A percentile compares a stretch with the other conserved stretches of the same genome.
These are phyloP conservation scores for Pseudonitzschia pungens DNA, from an alignment of 108 stramenopile genomes.

Conservation along the genomic window DNA sequence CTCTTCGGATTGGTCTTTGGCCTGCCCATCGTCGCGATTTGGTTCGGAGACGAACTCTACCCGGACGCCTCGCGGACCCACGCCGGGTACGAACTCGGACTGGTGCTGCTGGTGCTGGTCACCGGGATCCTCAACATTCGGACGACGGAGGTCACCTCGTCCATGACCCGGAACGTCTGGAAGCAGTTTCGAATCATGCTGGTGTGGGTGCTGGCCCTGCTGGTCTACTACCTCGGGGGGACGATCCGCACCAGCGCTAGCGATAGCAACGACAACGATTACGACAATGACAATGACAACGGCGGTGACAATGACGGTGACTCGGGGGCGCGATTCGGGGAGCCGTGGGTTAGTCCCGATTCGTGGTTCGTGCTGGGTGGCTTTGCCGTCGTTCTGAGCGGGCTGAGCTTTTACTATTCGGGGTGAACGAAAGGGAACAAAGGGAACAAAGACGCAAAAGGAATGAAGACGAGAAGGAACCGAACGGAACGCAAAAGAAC, in stretches of 20 bases:
- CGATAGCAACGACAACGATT: no score
- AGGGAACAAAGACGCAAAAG: no score
- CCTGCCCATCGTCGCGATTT: constrained; percentile 21
- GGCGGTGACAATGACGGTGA: no score
- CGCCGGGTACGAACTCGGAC: constrained; percentile 12
- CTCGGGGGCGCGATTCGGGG: constrained; percentile 35
- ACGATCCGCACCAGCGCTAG: no score
- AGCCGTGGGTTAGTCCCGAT: constrained; percentile 38
- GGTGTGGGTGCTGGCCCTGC: constrained; percentile 39
- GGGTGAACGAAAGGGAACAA: neutral
- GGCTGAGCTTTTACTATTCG: constrained; percentile 33
- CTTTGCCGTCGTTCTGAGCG: constrained; percentile 29
- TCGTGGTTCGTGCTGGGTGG: constrained; percentile 37
- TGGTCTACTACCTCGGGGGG: constrained; percentile 41
- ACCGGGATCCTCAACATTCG: constrained; percentile 51
- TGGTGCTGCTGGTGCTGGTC: constrained; percentile 17
- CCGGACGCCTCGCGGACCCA: constrained; percentile 6
- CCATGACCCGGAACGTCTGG: constrained; percentile 61
- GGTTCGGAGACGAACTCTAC: constrained; percentile 14
- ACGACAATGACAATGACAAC: no score
- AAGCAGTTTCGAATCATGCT: constrained; percentile 42
- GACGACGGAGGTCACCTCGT: constrained; percentile 42
- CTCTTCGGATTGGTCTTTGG: constrained; percentile 36
- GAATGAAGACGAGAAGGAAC: no score
- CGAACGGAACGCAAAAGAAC: no score